Evolutionary conservation across 2,329 filamentous ascomycete species (phyloP), one percentile per base, ranked within the genome.

Genomic region (Geoglossum cookeanum): DNA sequence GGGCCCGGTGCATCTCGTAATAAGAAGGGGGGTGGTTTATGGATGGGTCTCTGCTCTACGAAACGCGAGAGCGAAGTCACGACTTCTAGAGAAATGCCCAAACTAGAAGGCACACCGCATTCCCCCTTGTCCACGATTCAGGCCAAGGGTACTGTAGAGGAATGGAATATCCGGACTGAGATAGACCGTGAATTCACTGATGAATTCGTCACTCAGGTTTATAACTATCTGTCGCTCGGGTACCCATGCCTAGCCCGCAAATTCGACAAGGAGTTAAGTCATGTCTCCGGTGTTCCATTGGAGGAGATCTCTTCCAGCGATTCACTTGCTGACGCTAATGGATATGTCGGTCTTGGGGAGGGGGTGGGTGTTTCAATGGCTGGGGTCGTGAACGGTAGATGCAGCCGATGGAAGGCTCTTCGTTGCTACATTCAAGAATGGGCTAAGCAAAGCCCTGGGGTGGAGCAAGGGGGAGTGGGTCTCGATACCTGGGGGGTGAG

Each of bases 211-310:
- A 95, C 90, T 0, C 91, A 97, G 69, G 90, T 97, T 6, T 97
- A 94, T 76, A 96, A 97, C 69, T 97, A 97, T 69, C 76, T 97
- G 15, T 94, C 88, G 0, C 77, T 97, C 4, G 91, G 91, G 4
- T 96, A 96, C 68, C 90, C 91, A 2, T 83, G 87, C 37, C 81
- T 89, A 64, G 91, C 90, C 9, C 80, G 84, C 27, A 78, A 80
- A 42, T 97, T 87, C 65, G 91, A 97, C 65, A 78, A 83, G 9
- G 91, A 97, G 72, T 75, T 97, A 22, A 80, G 83, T 63, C 87
- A 85, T 66, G 94, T 96, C 58, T 85, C 83, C 35, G 75, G 78
- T 8, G 81, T 94, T 5, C 67, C 78, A 0, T 66, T 91, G 6
- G 73, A 76, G 2, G 84, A 90, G 57, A 75, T 97, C 51, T 74